Evolutionary conservation across 75 land plant species (phyloP).

Genomic region (Adiantum capillusveneris): DNA sequence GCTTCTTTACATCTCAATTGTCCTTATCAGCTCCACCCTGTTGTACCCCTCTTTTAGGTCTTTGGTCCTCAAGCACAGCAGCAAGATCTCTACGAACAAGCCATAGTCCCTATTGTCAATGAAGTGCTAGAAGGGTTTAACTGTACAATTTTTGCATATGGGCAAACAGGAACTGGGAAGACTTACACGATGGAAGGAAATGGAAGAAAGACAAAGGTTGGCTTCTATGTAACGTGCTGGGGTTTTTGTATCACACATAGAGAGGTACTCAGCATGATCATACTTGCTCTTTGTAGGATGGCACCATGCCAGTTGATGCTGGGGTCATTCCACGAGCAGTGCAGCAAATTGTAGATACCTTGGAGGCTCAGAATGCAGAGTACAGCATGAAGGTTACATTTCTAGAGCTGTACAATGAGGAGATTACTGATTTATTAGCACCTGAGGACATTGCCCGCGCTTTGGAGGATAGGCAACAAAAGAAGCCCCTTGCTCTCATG

Average conservation of each 20-base stretch:
- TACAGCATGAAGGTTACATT: conserved; percentile 67
- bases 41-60: conserved; percentile 30
- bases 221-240: not conserved
- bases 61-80: conserved; percentile 77
- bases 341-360: conserved; percentile 50
- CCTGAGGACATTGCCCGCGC: conserved; percentile 40
- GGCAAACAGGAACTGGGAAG: conserved; percentile 87
- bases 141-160: conserved; percentile 88
- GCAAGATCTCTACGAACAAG: conserved; percentile 53
- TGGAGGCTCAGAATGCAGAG: conserved; percentile 51
- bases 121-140: conserved; percentile 85
- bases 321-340: conserved; percentile 87
- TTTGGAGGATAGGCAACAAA: conserved; percentile 34
- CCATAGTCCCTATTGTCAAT: conserved; percentile 65
- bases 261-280: conserved; percentile 2
- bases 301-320: conserved; percentile 64
- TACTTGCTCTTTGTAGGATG: conserved; percentile 32
- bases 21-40: not conserved
- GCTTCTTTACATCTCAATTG: not conserved
- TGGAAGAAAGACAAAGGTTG: conserved; percentile 50
- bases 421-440: conserved; percentile 61
- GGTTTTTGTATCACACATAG: not conserved
- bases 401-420: conserved; percentile 66
- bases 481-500: conserved; percentile 52
- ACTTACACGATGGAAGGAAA: conserved; percentile 90